A percentile compares a stretch with the other conserved stretches of the same genome.
Evolutionary conservation across 2,329 filamentous ascomycete genomes (phyloP).

Genomic region (Ceratocystis harringtonii): DNA sequence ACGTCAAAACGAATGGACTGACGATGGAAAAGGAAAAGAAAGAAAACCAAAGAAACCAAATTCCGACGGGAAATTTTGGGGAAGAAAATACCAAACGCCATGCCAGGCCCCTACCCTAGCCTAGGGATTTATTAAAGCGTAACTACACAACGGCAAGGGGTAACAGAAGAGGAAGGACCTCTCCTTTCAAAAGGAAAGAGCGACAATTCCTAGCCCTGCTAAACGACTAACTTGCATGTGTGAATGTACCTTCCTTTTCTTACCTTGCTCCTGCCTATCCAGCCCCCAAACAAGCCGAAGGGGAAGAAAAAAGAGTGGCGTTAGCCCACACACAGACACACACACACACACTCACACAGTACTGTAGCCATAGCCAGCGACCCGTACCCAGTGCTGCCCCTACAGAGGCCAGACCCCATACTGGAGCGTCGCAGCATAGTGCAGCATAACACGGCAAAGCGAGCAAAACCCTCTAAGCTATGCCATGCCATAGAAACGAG

Average conservation of each 20-base stretch:
- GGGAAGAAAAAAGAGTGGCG: not conserved
- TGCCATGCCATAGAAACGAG: constrained; percentile 8
- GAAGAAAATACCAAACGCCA: too few relatives aligned
- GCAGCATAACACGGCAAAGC: too few relatives aligned
- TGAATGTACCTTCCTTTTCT: not conserved
- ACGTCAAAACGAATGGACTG: constrained; percentile 1
- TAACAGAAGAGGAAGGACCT: not conserved
- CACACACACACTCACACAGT: not conserved
- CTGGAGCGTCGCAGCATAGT: too few relatives aligned
- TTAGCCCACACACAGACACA: not conserved
- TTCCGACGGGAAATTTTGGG: not conserved
- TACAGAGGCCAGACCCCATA: too few relatives aligned
- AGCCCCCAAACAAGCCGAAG: not conserved
- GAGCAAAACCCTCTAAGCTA: not conserved
- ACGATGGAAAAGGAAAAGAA: constrained; percentile 1
- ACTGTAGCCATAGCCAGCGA: too few relatives aligned
- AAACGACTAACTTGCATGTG: not conserved
- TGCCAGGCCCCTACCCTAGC: too few relatives aligned
- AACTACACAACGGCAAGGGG: not conserved
- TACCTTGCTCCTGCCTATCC: too few relatives aligned
- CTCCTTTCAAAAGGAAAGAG: too few relatives aligned
- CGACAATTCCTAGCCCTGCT: constrained; percentile 12
- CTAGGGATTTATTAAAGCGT: not conserved
- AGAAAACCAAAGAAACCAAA: not conserved
- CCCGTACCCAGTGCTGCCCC: too few relatives aligned